Evolutionary conservation across 2,329 filamentous ascomycete species (phyloP).

Genomic region (Onygenales sp.): DNA sequence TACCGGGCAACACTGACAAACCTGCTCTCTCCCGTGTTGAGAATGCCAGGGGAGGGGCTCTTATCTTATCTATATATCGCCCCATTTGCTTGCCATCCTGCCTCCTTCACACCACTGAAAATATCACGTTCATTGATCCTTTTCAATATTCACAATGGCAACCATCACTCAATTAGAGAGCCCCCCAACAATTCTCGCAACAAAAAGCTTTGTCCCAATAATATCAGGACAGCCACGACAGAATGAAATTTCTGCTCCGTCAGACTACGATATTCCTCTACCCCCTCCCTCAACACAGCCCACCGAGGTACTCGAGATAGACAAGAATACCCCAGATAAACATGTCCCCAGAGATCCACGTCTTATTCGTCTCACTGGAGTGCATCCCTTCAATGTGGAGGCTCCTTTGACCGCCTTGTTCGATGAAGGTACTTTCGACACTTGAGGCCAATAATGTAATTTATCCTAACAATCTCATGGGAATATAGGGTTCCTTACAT

Average conservation of each 20-base stretch:
- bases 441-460: background rate
- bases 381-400: constrained; percentile 88
- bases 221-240: background rate
- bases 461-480: constrained; percentile 1
- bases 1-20: too few relatives aligned
- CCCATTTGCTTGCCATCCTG: too few relatives aligned
- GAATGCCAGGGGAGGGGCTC: too few relatives aligned
- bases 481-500: constrained; percentile 66
- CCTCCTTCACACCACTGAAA: too few relatives aligned
- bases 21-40: too few relatives aligned
- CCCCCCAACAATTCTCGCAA: background rate
- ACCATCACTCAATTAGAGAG: background rate
- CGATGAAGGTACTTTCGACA: constrained; percentile 40
- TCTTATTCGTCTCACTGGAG: constrained; percentile 75
- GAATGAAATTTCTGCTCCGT: constrained; percentile 2
- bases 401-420: constrained; percentile 70
- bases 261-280: constrained; percentile 46
- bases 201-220: background rate
- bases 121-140: background rate
- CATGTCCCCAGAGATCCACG: constrained; percentile 73
- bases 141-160: background rate
- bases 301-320: constrained; percentile 58
- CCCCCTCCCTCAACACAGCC: constrained; percentile 54
- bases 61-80: too few relatives aligned
- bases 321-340: constrained; percentile 71